Conservation (phyloP, 495 filamentous ascomycete genomes). For the Wilcoxina mikolae region DNA sequence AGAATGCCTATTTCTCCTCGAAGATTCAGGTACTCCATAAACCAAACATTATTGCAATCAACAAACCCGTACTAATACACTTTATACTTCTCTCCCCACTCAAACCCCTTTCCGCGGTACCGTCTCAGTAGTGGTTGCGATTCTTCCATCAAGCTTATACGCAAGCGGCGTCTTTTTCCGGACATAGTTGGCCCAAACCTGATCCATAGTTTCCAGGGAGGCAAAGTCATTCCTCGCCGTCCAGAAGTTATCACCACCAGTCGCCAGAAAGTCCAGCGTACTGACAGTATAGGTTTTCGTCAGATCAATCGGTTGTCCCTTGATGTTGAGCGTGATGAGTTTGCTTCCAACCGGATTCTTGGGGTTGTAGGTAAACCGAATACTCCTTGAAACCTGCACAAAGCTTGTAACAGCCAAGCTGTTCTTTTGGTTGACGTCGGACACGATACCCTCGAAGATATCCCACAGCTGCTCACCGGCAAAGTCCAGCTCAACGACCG, state of each 20-base stretch:
- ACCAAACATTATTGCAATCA: too few species aligned
- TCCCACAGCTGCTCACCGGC: constrained; percentile 37
- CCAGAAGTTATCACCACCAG: constrained; percentile 42
- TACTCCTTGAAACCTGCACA: constrained; percentile 37
- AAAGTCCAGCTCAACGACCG: constrained; percentile 36
- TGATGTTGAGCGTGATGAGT: constrained; percentile 35
- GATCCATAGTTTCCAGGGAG: constrained; percentile 37
- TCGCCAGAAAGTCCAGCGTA: constrained; percentile 41
- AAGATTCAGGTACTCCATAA: too few species aligned
- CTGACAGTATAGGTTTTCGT: constrained; percentile 35
- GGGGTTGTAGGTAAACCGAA: constrained; percentile 37
- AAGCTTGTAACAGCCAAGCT: constrained; percentile 36
- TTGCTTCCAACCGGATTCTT: constrained; percentile 25
- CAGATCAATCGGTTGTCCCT: constrained; percentile 30
- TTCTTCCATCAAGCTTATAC: constrained; percentile 37
- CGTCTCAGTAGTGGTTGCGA: constrained; percentile 28
- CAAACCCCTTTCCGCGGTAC: constrained; percentile 7
- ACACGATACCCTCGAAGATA: constrained; percentile 37
- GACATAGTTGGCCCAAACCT: constrained; percentile 38
- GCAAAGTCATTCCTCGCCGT: constrained; percentile 27
- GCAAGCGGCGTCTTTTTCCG: constrained; percentile 33
- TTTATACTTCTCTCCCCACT: not conserved
- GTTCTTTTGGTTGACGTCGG: constrained; percentile 35
- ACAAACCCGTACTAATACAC: too few species aligned
- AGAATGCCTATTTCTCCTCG: too few species aligned